Percentiles rank a stretch among this genome's conserved stretches.
These are phyloP conservation scores for Syzygium malaccense DNA, from an alignment of 441 rosid species.

Conservation along the genomic window DNA sequence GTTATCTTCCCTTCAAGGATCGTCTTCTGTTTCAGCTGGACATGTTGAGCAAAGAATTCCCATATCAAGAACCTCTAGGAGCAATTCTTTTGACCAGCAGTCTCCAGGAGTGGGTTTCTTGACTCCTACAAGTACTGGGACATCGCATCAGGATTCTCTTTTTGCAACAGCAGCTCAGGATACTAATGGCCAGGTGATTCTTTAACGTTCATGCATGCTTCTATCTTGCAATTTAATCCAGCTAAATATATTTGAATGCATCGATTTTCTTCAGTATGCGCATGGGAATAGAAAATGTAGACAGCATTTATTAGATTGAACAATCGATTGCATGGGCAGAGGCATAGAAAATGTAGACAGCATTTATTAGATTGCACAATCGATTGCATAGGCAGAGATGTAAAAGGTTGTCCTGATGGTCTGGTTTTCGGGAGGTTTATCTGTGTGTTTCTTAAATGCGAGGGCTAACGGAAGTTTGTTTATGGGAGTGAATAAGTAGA, in stretches of 20 bases:
- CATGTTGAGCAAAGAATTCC: conserved; percentile 40
- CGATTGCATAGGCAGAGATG: background rate
- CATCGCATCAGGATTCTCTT: conserved; percentile 41
- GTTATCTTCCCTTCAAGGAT: conserved; percentile 23
- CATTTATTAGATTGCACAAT: no score
- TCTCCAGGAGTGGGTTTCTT: conserved; percentile 48
- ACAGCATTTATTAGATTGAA: background rate
- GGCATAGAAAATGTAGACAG: no score
- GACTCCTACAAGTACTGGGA: conserved; percentile 23
- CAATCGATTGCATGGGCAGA: background rate
- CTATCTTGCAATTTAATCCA: background rate
- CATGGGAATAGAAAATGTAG: no score
- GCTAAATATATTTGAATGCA: background rate
- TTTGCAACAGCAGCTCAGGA: conserved; percentile 37
- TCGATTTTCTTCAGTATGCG: background rate
- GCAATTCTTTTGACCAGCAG: conserved; percentile 46
- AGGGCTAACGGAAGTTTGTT: background rate
- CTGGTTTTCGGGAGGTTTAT: background rate
- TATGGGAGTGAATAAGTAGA: background rate
- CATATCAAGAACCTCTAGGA: conserved; percentile 34
- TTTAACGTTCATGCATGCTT: background rate
- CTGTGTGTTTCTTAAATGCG: background rate
- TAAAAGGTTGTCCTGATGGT: background rate
- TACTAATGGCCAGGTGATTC: conserved; percentile 44
- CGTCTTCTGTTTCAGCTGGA: conserved; percentile 22